Conservation (phyloP, 2,329 filamentous ascomycete genomes). For the Claviceps purpurea region DNA sequence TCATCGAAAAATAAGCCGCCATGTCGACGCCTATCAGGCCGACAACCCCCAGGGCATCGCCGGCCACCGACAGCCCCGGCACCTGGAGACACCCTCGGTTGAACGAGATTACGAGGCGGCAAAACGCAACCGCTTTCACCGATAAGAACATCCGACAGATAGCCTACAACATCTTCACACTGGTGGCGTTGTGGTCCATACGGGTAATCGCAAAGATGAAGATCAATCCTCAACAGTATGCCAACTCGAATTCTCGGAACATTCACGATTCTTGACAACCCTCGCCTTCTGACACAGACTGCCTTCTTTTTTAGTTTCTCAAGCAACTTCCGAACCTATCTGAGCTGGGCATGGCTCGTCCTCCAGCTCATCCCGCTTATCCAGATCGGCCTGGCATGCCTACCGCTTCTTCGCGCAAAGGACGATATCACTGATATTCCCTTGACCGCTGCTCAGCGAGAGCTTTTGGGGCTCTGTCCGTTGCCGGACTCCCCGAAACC, state of each 20-base stretch:
- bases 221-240: conserved; percentile 25
- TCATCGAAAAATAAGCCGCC: neutral
- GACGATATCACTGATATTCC: conserved; percentile 83
- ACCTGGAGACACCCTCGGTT: conserved; percentile 86
- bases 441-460: conserved; percentile 62
- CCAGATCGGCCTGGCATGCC: conserved; percentile 58
- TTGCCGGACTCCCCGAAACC: conserved; percentile 50
- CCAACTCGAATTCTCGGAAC: neutral
- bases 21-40: conserved; percentile 20
- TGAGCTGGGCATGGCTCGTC: conserved; percentile 30
- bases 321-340: conserved; percentile 20
- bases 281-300: neutral
- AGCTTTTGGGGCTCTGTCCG: conserved; percentile 68
- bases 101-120: conserved; percentile 72
- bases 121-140: conserved; percentile 65
- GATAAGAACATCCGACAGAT: conserved; percentile 62
- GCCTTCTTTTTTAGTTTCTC: conserved; percentile 16
- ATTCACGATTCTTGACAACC: neutral
- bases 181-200: conserved; percentile 24
- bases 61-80: conserved; percentile 46
- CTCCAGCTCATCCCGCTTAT: conserved; percentile 46
- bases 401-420: conserved; percentile 56
- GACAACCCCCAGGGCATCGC: conserved; percentile 28
- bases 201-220: conserved; percentile 22
- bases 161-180: conserved; percentile 48